These are phyloP conservation scores for Ustilago tritici DNA, from an alignment of 1,284 basidiomycete genomes.

Conservation along the genomic window DNA sequence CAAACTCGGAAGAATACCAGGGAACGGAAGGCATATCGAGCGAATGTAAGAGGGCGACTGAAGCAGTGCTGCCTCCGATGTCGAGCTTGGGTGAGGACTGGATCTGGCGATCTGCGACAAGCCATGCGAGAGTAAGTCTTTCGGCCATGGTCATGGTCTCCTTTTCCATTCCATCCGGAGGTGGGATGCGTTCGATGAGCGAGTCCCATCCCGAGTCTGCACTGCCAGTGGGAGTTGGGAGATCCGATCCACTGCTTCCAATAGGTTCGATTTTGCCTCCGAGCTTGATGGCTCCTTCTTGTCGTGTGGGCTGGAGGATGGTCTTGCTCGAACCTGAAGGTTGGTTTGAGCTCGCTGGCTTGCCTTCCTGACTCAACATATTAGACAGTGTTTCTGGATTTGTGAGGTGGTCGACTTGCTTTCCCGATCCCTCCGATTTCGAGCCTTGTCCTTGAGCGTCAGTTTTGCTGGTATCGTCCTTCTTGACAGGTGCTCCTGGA, in stretches of 20 bases:
- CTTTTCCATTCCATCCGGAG: constrained; percentile 49
- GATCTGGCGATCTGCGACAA: constrained; percentile 64
- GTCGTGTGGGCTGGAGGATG: constrained; percentile 26
- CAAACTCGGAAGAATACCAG: constrained; percentile 67
- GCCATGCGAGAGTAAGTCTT: constrained; percentile 65
- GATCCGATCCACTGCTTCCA: not conserved
- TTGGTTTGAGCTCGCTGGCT: constrained; percentile 5
- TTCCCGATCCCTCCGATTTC: not conserved
- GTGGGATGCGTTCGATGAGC: constrained; percentile 48
- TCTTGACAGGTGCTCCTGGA: constrained; percentile 12
- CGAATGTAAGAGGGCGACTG: constrained; percentile 87
- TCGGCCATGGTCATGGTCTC: constrained; percentile 62
- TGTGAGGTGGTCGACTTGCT: constrained; percentile 22
- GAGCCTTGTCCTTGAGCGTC: not conserved
- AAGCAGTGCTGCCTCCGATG: constrained; percentile 84
- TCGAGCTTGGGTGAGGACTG: constrained; percentile 54
- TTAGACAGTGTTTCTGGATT: constrained; percentile 33
- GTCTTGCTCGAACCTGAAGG: constrained; percentile 30
- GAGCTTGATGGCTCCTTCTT: constrained; percentile 39
- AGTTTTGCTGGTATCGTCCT: constrained; percentile 4
- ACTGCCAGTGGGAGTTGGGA: constrained; percentile 6
- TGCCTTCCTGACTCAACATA: constrained; percentile 37
- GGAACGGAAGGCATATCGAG: constrained; percentile 77
- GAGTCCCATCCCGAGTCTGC: constrained; percentile 26
- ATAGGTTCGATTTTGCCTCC: constrained; percentile 25